Base-by-base conservation (phyloP, 352 stramenopile genomes). In the Phytophthora fragariaefolia region DNA sequence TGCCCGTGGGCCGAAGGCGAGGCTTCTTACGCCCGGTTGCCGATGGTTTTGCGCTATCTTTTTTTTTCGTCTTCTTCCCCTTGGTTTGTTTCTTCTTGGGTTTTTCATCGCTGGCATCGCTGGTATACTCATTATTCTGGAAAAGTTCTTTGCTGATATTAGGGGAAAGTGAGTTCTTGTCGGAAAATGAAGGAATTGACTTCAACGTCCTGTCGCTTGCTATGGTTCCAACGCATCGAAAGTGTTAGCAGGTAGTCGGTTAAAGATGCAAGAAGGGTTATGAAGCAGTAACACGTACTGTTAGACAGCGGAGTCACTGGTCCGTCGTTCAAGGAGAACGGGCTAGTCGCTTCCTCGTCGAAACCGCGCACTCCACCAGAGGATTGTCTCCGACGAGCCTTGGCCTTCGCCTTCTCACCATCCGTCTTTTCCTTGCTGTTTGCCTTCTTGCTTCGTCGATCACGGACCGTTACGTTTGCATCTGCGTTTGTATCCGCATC, bases 231-330 rank as follows among this genome's bases (percentile, higher is more conserved):
- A 27, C 22, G 49, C 15, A 48, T 51, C 15, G 12, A 51, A 32
- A 10, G 51, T 12, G 3, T 4, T 32, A 71, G 50, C 24, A 58
- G 17, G n/a, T n/a, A n/a, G 30, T 64, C 46, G 69, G 48, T 40
- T 40, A 27, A 32, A 20, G 27, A 66, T 50, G 2, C n/a, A 51
- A 54, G 18, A 45, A 34, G 24, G 13, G 9, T 17, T 26, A 36
- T 3, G 6, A 55, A 17, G 9, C 38, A 49, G 9, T n/a, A 65
- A n/a, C 23, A 62, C 73, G 32, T 66, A 89, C 80, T 72, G 51
- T 92, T 90, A 0, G 83, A 92, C 1, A 93, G 28, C 3, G 85
- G 85, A 0, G 83, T 91, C n/a, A 92, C 47, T n/a, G 79, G 56
- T 4, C 70, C 80, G 7, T 87, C 80, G 26, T 89, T 74, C 47